Conservation (phyloP, 768 basidiomycete species). For the Termitomyces heimii region DNA sequence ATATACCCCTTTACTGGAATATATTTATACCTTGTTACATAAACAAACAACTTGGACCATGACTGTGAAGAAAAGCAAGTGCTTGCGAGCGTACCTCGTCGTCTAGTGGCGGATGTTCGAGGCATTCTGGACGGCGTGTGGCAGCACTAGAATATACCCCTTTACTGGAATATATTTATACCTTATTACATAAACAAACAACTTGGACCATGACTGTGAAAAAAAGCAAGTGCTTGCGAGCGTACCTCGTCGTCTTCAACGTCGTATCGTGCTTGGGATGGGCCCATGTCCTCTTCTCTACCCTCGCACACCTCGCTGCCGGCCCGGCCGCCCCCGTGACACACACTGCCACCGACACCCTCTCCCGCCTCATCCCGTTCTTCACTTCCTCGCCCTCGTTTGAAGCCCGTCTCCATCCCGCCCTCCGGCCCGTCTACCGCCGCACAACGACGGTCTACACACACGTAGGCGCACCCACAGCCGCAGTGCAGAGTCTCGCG, state of each 20-base stretch:
- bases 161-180: no score
- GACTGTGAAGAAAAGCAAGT: background rate
- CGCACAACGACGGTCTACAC: slow-evolving; percentile 54
- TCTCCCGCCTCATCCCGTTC: no score
- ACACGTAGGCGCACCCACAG: slow-evolving; percentile 54
- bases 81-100: slow-evolving; percentile 53
- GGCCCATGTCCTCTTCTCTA: slow-evolving; percentile 59
- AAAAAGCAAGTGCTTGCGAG: slow-evolving; percentile 6
- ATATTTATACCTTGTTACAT: no score
- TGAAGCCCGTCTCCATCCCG: slow-evolving; percentile 28
- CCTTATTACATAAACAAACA: no score
- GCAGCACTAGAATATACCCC: no score
- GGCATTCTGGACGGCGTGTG: no score
- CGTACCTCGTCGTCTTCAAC: slow-evolving; percentile 83
- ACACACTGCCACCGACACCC: no score
- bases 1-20: no score
- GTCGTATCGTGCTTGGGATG: slow-evolving; percentile 68
- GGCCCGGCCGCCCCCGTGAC: no score
- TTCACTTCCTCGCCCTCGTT: no score
- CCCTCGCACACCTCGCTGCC: slow-evolving; percentile 40
- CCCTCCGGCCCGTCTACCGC: slow-evolving; percentile 36
- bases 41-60: background rate
- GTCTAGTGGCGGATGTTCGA: no score
- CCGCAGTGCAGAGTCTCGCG: slow-evolving; percentile 80
- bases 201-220: background rate